Conservation (phyloP, 1,284 basidiomycete species). For the Malassezia cuniculi region DNA sequence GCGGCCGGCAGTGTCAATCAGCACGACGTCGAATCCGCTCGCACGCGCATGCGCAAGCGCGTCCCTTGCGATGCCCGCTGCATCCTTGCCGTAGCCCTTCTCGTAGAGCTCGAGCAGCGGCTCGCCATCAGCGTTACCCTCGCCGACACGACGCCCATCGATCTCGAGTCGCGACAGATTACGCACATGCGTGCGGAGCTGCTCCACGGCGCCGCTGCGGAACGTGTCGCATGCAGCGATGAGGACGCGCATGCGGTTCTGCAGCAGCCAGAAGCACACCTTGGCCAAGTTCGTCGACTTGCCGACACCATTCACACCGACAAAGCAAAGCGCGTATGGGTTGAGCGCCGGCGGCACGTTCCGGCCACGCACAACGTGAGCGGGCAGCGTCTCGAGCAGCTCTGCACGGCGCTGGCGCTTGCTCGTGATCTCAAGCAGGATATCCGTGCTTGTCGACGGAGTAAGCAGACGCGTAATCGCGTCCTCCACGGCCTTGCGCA, state of each 20-base stretch:
- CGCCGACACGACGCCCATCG: conserved; percentile 18
- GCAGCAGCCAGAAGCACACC: conserved; percentile 97
- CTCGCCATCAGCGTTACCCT: conserved; percentile 14
- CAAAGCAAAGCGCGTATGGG: conserved; percentile 88
- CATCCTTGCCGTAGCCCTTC: conserved; percentile 94
- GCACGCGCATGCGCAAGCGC: conserved; percentile 54
- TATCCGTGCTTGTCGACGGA: conserved; percentile 88
- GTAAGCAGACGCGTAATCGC: conserved; percentile 87
- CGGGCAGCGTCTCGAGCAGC: conserved; percentile 17
- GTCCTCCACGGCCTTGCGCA: conserved; percentile 67
- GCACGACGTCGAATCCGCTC: conserved; percentile 37
- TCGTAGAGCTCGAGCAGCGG: conserved; percentile 74
- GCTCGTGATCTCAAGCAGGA: conserved; percentile 59
- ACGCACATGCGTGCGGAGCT: conserved; percentile 86
- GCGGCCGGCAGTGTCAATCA: conserved; percentile 44
- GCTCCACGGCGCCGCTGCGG: conserved; percentile 92
- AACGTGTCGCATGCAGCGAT: conserved; percentile 99
- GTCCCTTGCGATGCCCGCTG: conserved; percentile 89
- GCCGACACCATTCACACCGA: conserved; percentile 98
- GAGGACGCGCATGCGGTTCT: conserved; percentile 80
- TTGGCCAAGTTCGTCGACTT: conserved; percentile 97
- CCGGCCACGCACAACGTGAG: conserved; percentile 41
- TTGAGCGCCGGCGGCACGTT: conserved; percentile 53
- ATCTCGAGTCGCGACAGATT: conserved; percentile 71
- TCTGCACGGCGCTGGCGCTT: conserved; percentile 43